These are phyloP conservation scores for Colletotrichum karsti DNA, from an alignment of 2,329 filamentous ascomycete genomes.

Conservation along the genomic window DNA sequence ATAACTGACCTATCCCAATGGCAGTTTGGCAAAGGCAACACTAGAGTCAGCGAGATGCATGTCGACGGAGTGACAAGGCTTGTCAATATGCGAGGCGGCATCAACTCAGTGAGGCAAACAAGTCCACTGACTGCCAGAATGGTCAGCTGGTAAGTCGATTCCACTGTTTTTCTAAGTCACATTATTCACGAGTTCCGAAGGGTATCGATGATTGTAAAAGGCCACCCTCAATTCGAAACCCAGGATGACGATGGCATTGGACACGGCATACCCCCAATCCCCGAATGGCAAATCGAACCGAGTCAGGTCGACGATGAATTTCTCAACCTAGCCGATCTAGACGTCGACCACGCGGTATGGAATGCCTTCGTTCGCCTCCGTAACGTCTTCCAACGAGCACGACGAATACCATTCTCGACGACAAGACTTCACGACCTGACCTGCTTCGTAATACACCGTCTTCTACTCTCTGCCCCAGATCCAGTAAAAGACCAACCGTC, in stretches of 20 bases:
- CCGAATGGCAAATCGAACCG: constrained; percentile 54
- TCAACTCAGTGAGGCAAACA: constrained; percentile 53
- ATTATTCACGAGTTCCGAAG: constrained; percentile 39
- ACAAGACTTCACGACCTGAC: constrained; percentile 63
- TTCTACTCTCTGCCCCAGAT: constrained; percentile 42
- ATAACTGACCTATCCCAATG: background rate
- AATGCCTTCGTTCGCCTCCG: constrained; percentile 4
- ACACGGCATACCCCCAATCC: constrained; percentile 56
- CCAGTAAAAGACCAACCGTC: constrained; percentile 9
- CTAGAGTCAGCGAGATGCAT: constrained; percentile 52
- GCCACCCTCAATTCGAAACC: constrained; percentile 59
- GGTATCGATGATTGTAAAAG: constrained; percentile 66
- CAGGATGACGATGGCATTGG: constrained; percentile 59
- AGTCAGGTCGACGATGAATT: constrained; percentile 9
- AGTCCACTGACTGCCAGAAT: constrained; percentile 64
- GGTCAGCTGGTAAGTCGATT: constrained; percentile 56
- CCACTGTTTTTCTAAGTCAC: too few relatives aligned
- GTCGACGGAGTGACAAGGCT: constrained; percentile 58
- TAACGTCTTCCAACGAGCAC: constrained; percentile 29
- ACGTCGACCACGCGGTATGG: constrained; percentile 40
- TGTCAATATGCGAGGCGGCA: constrained; percentile 59
- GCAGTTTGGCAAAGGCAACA: constrained; percentile 63
- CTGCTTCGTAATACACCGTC: constrained; percentile 61
- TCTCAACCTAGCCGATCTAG: constrained; percentile 29
- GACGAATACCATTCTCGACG: constrained; percentile 38